Base-by-base conservation (phyloP, 192 early-diverging fungal species). In the Anaeromyces robustus region DNA sequence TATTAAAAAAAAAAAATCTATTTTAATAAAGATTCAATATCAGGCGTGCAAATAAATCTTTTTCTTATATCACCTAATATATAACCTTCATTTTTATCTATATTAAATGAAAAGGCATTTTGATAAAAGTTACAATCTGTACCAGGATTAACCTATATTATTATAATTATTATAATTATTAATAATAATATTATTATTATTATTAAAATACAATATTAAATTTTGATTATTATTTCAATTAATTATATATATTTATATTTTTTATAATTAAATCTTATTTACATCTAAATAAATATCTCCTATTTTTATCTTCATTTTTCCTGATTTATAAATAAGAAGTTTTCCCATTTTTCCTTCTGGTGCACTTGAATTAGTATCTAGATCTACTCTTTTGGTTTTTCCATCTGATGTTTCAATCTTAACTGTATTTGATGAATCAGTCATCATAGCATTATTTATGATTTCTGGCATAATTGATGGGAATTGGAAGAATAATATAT, bases 251-350 rank as follows among this genome's bases (percentile, higher is more conserved):
- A n/a, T n/a, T n/a, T n/a, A n/a, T n/a, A n/a, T n/a, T n/a, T n/a
- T n/a, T n/a, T n/a, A n/a, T n/a, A n/a, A n/a, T n/a, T n/a, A n/a
- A n/a, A n/a, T n/a, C n/a, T n/a, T 30, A 80, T 88, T 85, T 30
- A 90, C 87, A 39, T 92, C 92, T 81, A 92, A 84, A 5, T 88
- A 52, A n/a, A 92, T 83, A 37, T 87, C 84, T n/a, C 91, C 92
- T 68, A 92, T 79, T 78, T 87, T 85, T 80, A 92, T 81, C 85
- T 90, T 90, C 84, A 92, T 89, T 81, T 90, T 90, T 12, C 91
- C 92, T 39, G 87, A 89, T 85, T 90, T 89, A 81, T 89, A 91
- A 0, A 92, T 83, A 14, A 91, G 37, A 79, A 92, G 39, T 80
- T 87, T 87, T 17, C 92, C 92, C 79, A 91, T 86, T 77, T 84